phyloP scores from a whole-genome alignment of 2,329 filamentous ascomycete genomes.

The Neofusicoccum umdonicola region DNA sequence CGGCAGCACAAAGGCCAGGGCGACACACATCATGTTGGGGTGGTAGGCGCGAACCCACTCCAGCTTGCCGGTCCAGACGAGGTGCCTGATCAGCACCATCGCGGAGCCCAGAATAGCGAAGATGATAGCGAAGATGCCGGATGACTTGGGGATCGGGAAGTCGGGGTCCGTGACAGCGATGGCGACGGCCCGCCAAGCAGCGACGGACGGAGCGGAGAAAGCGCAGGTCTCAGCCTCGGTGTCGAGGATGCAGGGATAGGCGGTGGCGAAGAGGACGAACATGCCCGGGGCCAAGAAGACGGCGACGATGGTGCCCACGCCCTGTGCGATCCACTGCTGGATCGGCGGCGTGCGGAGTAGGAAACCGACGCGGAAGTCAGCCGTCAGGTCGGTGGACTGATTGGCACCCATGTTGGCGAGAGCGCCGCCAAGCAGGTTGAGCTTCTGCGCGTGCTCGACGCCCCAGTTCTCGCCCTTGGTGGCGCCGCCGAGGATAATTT shows the following conservation, averaged over 20 bases:
- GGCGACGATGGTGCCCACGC: conserved; percentile 60
- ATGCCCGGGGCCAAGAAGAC: conserved; percentile 66
- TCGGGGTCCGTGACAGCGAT: conserved; percentile 58
- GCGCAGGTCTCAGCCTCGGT: conserved; percentile 49
- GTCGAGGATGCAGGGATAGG: conserved; percentile 66
- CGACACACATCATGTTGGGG: conserved; percentile 63
- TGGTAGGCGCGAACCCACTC: conserved; percentile 57
- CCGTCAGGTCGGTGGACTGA: conserved; percentile 31
- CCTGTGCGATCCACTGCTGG: conserved; percentile 66
- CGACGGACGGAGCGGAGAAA: conserved; percentile 62
- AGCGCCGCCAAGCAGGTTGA: conserved; percentile 65
- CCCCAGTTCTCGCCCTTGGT: conserved; percentile 55
- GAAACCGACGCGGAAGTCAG: conserved; percentile 67
- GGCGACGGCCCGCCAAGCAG: conserved; percentile 66
- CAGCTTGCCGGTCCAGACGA: conserved; percentile 52
- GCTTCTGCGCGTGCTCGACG: conserved; percentile 54
- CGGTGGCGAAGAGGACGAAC: conserved; percentile 65
- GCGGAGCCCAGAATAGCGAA: conserved; percentile 52
- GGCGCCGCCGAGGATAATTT: conserved; percentile 65
- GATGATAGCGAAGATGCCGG: conserved; percentile 58
- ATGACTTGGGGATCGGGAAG: conserved; percentile 55
- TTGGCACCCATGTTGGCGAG: conserved; percentile 40
- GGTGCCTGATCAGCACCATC: conserved; percentile 56
- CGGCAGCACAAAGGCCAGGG: conserved; percentile 58
- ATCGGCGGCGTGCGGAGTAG: conserved; percentile 63